A percentile compares a stretch with the other conserved stretches of the same genome.
Conservation (phyloP, 148 eudicot genomes). For the Diospyros lotus region DNA sequence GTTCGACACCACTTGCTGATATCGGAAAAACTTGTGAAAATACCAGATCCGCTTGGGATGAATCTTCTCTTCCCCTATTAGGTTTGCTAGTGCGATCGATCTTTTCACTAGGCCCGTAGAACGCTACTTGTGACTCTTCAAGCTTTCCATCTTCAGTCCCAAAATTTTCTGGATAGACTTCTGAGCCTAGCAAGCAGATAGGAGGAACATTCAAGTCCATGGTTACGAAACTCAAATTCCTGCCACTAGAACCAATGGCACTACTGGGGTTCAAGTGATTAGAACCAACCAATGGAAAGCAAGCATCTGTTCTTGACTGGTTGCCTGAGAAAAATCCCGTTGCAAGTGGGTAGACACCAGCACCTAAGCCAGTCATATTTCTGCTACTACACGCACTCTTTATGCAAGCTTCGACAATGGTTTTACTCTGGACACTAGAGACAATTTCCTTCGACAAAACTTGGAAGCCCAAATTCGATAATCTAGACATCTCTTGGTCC, state of each 20-base stretch:
- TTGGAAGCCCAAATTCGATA: background rate
- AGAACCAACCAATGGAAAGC: no score
- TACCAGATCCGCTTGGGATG: background rate
- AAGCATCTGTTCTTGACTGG: background rate
- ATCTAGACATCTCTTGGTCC: background rate
- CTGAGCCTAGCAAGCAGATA: background rate
- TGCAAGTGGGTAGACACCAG: no score
- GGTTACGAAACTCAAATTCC: slow-evolving; percentile 27
- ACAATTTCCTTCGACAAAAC: background rate
- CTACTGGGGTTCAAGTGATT: no score
- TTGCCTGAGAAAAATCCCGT: no score
- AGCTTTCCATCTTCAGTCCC: background rate
- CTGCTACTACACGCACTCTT: no score
- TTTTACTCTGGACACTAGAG: background rate
- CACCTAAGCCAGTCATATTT: no score
- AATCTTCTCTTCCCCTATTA: slow-evolving; percentile 10
- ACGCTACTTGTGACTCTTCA: background rate
- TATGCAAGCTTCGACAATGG: background rate
- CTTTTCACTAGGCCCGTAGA: background rate
- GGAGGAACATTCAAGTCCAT: slow-evolving; percentile 1
- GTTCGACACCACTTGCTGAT: no score
- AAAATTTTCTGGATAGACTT: background rate
- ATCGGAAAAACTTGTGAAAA: background rate
- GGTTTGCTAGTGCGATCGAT: background rate
- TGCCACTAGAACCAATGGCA: background rate